A percentile compares a stretch with the other conserved stretches of the same genome.
Evolutionary conservation across 1,284 basidiomycete genomes (phyloP).

Genomic region (Inonotus obliquus): DNA sequence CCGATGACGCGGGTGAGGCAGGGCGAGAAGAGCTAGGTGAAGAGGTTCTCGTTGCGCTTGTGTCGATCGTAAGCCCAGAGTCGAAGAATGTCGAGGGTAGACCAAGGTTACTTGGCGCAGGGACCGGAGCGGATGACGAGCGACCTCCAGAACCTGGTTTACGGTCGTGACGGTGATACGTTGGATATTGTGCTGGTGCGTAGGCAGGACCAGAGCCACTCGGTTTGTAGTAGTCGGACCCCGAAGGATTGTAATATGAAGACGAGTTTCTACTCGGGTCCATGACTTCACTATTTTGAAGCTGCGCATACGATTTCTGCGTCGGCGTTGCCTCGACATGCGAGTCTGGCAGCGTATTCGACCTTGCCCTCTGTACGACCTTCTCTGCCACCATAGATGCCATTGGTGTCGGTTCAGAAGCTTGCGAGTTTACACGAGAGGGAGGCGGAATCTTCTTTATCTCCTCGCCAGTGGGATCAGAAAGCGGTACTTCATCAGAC

Average conservation of each 20-base stretch:
- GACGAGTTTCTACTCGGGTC: background rate
- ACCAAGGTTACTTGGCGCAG: background rate
- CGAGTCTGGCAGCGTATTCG: background rate
- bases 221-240: background rate
- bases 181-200: background rate
- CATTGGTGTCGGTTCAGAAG: background rate
- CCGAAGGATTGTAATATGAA: background rate
- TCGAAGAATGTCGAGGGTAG: conserved; percentile 9
- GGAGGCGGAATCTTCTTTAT: conserved; percentile 24
- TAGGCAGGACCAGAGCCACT: background rate
- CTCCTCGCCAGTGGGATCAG: conserved; percentile 53
- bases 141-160: background rate
- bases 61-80: background rate
- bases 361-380: background rate
- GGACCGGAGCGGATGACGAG: conserved; percentile 2
- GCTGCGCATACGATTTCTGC: background rate
- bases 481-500: conserved; percentile 32
- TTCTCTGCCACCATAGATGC: background rate
- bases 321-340: background rate
- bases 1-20: conserved; percentile 16
- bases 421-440: conserved; percentile 18
- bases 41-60: background rate
- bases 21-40: conserved; percentile 10
- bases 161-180: background rate
- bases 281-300: background rate